Conservation (phyloP, 2,329 filamentous ascomycete species). For the Tolypocladium pustulatum region DNA sequence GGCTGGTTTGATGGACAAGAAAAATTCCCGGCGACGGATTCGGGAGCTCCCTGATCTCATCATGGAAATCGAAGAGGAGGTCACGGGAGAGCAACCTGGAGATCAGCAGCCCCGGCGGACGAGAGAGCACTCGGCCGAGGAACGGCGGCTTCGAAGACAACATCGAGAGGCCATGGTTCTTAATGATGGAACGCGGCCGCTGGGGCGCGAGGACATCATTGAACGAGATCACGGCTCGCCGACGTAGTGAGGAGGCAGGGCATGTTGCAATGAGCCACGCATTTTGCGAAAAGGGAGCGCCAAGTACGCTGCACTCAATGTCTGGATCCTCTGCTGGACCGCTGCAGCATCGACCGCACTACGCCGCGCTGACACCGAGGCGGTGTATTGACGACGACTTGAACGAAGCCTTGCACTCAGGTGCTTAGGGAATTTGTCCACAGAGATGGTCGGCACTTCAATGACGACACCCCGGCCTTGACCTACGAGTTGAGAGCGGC, state of each 20-base stretch:
- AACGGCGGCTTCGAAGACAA: constrained; percentile 63
- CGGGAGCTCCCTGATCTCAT: constrained; percentile 20
- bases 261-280: background rate
- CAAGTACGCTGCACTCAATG: background rate
- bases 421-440: background rate
- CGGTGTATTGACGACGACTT: background rate
- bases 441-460: background rate
- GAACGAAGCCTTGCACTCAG: background rate
- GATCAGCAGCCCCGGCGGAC: constrained; percentile 20
- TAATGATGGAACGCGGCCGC: constrained; percentile 69
- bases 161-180: constrained; percentile 85
- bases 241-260: constrained; percentile 9
- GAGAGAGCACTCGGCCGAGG: constrained; percentile 48
- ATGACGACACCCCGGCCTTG: background rate
- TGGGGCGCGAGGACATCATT: constrained; percentile 70
- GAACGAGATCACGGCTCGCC: constrained; percentile 45
- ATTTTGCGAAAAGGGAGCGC: background rate
- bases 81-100: constrained; percentile 9
- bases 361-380: background rate
- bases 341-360: background rate
- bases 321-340: background rate
- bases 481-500: background rate
- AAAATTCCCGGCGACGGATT: constrained; percentile 16
- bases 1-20: constrained; percentile 34
- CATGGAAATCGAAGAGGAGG: constrained; percentile 21